Evolutionary conservation across 306 rosid genomes (phyloP).

Genomic region (Neltuma alba): DNA sequence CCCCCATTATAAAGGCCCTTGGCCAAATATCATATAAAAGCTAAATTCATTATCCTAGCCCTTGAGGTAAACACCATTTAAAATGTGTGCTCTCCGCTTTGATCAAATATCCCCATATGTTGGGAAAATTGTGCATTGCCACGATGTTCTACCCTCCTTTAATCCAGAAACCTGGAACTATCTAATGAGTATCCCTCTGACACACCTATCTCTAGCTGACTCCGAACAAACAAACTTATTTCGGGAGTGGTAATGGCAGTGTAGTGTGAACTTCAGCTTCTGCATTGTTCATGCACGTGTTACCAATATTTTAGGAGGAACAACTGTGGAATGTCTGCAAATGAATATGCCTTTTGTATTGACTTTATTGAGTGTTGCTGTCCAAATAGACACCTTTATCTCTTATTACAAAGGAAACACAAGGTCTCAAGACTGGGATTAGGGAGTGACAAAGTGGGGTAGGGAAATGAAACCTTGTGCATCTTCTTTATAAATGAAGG

Average conservation of each 20-base stretch:
- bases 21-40: neutral
- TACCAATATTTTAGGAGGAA: neutral
- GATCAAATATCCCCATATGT: neutral
- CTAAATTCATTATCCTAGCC: neutral
- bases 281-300: neutral
- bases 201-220: neutral
- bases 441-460: neutral
- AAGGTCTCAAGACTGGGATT: neutral
- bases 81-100: neutral
- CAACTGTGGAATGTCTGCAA: neutral
- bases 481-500: neutral
- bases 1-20: too few species aligned
- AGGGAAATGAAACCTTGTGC: neutral
- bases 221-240: neutral
- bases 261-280: neutral
- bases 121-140: neutral
- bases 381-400: neutral
- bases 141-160: neutral
- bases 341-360: neutral
- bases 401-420: neutral
- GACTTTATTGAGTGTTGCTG: neutral
- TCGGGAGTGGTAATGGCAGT: neutral
- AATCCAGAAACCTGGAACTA: neutral
- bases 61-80: neutral
- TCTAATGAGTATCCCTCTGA: neutral